A percentile compares a stretch with the other conserved stretches of the same genome.
Conservation (phyloP, 176 grass and related monocot genomes). For the Hsuehochloa calcarea region DNA sequence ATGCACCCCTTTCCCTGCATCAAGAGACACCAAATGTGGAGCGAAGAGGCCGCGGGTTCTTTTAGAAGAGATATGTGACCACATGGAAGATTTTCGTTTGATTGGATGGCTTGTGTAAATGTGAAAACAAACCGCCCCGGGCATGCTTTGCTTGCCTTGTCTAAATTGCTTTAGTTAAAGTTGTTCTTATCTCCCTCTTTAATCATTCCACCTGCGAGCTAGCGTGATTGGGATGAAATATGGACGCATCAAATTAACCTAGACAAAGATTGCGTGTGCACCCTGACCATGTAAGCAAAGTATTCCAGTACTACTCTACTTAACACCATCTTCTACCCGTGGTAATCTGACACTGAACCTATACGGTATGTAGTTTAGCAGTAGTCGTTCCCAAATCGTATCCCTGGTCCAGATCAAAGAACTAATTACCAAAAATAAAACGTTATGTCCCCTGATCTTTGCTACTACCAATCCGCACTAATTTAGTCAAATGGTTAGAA, state of each 20-base stretch:
- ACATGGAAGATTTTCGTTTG: not conserved
- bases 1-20: not conserved
- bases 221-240: not conserved
- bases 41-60: not conserved
- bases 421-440: not conserved
- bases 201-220: slow-evolving; percentile 11
- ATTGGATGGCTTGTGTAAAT: not conserved
- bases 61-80: not conserved
- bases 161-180: slow-evolving; percentile 29
- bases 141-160: not conserved
- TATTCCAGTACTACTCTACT: not conserved
- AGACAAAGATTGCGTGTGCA: not conserved
- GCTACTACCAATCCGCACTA: not conserved
- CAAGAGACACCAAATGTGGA: not conserved
- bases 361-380: not conserved
- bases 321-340: not conserved
- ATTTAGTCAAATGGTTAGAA: not conserved
- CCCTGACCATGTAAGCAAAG: not conserved
- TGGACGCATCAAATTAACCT: not conserved
- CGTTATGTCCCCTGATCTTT: not conserved
- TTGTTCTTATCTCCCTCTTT: slow-evolving; percentile 8
- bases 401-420: not conserved
- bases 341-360: not conserved
- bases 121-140: slow-evolving; percentile 1
- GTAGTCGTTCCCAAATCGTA: not conserved